Base-by-base conservation (phyloP, 306 rosid genomes). In the Geum urbanum region DNA sequence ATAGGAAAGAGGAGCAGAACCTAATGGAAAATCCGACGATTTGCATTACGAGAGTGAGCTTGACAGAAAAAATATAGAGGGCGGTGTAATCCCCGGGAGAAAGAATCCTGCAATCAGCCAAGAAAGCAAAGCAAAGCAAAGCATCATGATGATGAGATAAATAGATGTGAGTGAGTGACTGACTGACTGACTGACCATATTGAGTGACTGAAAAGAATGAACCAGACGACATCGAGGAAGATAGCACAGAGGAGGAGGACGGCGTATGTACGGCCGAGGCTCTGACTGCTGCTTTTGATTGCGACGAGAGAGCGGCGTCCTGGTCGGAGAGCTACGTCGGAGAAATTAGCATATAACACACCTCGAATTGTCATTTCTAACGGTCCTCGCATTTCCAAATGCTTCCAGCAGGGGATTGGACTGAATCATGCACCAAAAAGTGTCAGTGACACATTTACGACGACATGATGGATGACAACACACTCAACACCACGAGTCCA, bases 341-440 rank as follows among this genome's bases (percentile, higher is more conserved):
- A 75, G 56, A 54, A 47, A 69, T 40, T 50, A 39, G 72, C 55
- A 47, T 15, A 64, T 72, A 73, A 12, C 66, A 39, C 77, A 94
- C 99, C 99, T 94, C 70, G 99, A 94, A 77, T 94, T 94, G 85
- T 94, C 99, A 78, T 94, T 94, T 79, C 99, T 82, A 63, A 94
- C 86, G 3, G 99, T 94, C 89, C 91, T 94, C 48, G 97, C 99
- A 80, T 94, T 89, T 69, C 99, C 99, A 83, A 94, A 94, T 27
- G 99, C 99, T 87, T 94, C 99, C 84, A 94, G 63, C 50, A 94
- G 92, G 41, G 99, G 99, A 84, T 94, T 94, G 6, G 97, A 94
- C 97, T 94, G 88, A 82, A 66, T 39, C 73, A 72, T 47, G 60
- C 49, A 83, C 49, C 77, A 67, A 71, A 22, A 5, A 19, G 51